Evolutionary conservation across 768 basidiomycete genomes (phyloP).

Genomic region (Collybiopsis luxurians): DNA sequence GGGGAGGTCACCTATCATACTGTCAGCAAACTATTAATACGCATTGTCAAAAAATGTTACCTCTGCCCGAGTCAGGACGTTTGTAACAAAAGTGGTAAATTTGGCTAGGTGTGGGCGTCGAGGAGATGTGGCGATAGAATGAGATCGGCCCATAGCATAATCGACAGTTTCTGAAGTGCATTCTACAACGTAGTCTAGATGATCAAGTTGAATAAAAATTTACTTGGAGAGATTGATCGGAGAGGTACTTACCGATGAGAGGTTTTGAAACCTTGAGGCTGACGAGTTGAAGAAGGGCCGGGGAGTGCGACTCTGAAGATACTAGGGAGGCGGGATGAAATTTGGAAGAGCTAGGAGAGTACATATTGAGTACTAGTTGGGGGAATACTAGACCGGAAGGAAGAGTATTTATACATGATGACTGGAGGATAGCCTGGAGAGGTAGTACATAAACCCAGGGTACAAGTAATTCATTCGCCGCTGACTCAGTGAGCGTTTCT

Average conservation of each 20-base stretch:
- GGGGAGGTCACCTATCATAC: too few relatives aligned
- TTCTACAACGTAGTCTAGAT: conserved; percentile 67
- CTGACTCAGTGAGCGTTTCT: not conserved
- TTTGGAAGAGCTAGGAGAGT: not conserved
- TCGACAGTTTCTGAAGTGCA: conserved; percentile 70
- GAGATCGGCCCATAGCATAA: conserved; percentile 67
- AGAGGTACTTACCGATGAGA: conserved; percentile 55
- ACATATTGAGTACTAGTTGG: not conserved
- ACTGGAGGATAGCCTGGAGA: not conserved
- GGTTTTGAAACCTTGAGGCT: conserved; percentile 58
- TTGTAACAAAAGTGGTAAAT: conserved; percentile 64
- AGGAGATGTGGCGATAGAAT: conserved; percentile 49
- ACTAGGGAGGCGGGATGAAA: conserved; percentile 55
- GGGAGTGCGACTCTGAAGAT: conserved; percentile 59
- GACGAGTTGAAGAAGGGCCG: conserved; percentile 66
- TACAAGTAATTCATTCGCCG: not conserved
- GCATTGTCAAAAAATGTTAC: too few relatives aligned
- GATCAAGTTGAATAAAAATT: not conserved
- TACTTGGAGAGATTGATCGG: not conserved
- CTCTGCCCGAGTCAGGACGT: conserved; percentile 71
- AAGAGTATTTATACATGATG: not conserved
- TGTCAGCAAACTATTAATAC: too few relatives aligned
- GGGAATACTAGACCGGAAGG: not conserved
- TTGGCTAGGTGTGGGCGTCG: conserved; percentile 51
- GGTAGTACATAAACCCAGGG: not conserved